Evolutionary conservation across 208 protist species (phyloP).

Genomic region (Angomonas deanei): DNA sequence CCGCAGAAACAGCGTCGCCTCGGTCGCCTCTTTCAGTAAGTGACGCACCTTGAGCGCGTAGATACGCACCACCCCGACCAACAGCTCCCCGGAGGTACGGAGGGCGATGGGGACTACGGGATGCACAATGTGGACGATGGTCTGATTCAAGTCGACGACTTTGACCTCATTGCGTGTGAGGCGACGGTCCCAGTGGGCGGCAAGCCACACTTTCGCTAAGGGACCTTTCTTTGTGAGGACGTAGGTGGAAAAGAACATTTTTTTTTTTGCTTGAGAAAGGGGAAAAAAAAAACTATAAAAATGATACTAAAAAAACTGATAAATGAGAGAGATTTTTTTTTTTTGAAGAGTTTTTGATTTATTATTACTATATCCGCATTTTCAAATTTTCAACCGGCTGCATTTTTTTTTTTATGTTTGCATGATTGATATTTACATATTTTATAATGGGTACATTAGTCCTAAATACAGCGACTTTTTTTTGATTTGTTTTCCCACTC

Average conservation of each 20-base stretch:
- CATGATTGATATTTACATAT: too few relatives aligned
- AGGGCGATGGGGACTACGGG: slow-evolving; percentile 94
- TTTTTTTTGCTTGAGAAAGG: neutral
- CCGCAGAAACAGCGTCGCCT: slow-evolving; percentile 67
- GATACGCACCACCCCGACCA: slow-evolving; percentile 96
- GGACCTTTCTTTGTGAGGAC: slow-evolving; percentile 95
- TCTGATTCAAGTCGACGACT: slow-evolving; percentile 88
- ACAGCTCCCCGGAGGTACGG: slow-evolving; percentile 94
- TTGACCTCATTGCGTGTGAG: slow-evolving; percentile 91
- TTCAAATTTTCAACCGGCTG: too few relatives aligned
- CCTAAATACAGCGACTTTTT: too few relatives aligned
- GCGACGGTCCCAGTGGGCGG: slow-evolving; percentile 95
- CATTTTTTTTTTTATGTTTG: too few relatives aligned
- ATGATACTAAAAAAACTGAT: neutral
- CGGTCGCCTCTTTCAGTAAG: slow-evolving; percentile 81
- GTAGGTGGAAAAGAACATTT: slow-evolving; percentile 96
- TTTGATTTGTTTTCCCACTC: too few relatives aligned
- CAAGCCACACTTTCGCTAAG: slow-evolving; percentile 95
- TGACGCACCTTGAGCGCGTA: slow-evolving; percentile 92
- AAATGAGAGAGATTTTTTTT: neutral
- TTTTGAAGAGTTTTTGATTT: neutral
- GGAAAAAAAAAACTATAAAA: neutral
- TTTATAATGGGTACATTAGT: too few relatives aligned
- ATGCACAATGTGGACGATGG: slow-evolving; percentile 90
- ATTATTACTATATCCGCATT: too few relatives aligned